Evolutionary conservation across 805 yeast species (phyloP).

Genomic region (Metahyphopichia silvanorum): DNA sequence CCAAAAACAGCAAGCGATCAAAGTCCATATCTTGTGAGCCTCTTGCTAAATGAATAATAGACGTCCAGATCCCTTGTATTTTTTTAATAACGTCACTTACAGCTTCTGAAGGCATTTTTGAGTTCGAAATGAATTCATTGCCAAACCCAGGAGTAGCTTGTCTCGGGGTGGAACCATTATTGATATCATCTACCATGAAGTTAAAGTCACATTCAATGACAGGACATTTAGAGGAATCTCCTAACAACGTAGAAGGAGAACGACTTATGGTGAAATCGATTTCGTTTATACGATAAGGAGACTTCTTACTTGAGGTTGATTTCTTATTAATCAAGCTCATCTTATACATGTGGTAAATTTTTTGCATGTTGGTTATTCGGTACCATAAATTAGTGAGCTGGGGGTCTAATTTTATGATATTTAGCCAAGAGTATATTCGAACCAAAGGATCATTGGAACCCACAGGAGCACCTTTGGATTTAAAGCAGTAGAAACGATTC

Average conservation of each 20-base stretch:
- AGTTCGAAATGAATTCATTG: too few relatives aligned
- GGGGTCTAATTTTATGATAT: constrained; percentile 36
- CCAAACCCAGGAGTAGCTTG: constrained; percentile 1
- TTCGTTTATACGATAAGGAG: constrained; percentile 15
- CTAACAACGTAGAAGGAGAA: constrained; percentile 1
- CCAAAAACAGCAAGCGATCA: constrained; percentile 6
- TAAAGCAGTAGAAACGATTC: constrained; percentile 10
- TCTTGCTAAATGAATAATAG: constrained; percentile 14
- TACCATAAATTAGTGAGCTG: constrained; percentile 39
- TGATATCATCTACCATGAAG: constrained; percentile 26
- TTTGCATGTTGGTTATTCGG: constrained; percentile 38
- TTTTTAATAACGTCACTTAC: constrained; percentile 10
- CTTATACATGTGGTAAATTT: constrained; percentile 36
- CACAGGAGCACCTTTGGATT: constrained; percentile 7
- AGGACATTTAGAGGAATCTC: constrained; percentile 25
- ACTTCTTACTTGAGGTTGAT: neutral
- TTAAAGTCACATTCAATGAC: constrained; percentile 40
- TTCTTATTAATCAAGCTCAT: constrained; percentile 11
- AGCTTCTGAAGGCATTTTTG: neutral
- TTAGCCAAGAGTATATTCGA: constrained; percentile 36
- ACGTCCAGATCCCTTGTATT: constrained; percentile 26
- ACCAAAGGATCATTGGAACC: constrained; percentile 6
- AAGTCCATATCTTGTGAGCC: constrained; percentile 16
- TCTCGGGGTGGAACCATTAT: neutral
- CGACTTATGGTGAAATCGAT: constrained; percentile 21